phyloP scores from a whole-genome alignment of 805 yeast species.

The Dipodascopsis uninucleata region DNA sequence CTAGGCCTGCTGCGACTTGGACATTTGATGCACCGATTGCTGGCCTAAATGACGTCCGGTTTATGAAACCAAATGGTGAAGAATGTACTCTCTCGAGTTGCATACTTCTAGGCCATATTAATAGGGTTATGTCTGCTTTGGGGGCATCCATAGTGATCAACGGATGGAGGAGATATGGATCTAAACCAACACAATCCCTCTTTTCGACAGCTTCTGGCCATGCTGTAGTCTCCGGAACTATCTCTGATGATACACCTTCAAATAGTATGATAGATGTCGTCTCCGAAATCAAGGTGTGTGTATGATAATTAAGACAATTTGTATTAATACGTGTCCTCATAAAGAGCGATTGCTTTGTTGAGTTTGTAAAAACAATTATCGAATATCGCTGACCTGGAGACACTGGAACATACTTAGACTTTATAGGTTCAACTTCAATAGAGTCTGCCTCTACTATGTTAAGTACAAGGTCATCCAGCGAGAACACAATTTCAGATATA shows the following conservation, averaged over 20 bases:
- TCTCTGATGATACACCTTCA: neutral
- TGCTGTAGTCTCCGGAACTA: neutral
- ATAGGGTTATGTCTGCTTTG: constrained; percentile 2
- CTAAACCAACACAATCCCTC: constrained; percentile 13
- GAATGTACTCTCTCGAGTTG: constrained; percentile 17
- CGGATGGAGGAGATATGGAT: constrained; percentile 6
- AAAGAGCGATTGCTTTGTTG: constrained; percentile 6
- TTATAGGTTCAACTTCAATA: constrained; percentile 11
- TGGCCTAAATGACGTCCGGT: constrained; percentile 20
- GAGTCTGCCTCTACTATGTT: constrained; percentile 23
- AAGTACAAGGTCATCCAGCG: constrained; percentile 20
- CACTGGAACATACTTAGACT: constrained; percentile 6
- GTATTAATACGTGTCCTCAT: constrained; percentile 17
- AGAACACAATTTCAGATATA: constrained; percentile 15
- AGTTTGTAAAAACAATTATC: constrained; percentile 16
- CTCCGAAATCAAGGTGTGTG: constrained; percentile 6
- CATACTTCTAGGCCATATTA: constrained; percentile 10
- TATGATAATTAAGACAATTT: constrained; percentile 14
- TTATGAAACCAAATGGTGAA: constrained; percentile 31
- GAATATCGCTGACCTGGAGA: constrained; percentile 27
- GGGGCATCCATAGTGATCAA: neutral
- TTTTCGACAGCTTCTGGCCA: constrained; percentile 11
- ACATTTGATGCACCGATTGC: constrained; percentile 30
- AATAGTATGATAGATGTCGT: constrained; percentile 1
- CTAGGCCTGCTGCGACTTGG: constrained; percentile 29